phyloP scores from a whole-genome alignment of 1,284 basidiomycete species.

The Singerocomus inundabilis region DNA sequence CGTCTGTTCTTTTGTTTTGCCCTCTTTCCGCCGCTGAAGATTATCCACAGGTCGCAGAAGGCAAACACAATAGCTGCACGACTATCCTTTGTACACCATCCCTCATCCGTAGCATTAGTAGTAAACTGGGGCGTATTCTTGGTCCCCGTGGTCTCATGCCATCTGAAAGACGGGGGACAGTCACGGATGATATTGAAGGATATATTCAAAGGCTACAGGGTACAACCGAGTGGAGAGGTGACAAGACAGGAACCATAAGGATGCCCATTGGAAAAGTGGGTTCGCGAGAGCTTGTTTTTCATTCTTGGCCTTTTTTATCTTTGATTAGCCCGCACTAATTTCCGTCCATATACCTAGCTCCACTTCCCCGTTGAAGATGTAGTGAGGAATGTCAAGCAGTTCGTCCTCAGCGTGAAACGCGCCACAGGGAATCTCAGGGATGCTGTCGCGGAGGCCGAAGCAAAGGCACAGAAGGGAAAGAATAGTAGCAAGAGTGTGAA shows the following conservation, averaged over 20 bases:
- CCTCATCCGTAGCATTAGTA: conserved; percentile 77
- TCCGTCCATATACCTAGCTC: conserved; percentile 45
- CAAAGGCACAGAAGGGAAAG: conserved; percentile 37
- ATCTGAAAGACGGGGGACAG: conserved; percentile 89
- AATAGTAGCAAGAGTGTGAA: conserved; percentile 38
- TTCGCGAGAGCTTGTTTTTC: neutral
- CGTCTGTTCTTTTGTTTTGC: conserved; percentile 44
- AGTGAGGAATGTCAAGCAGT: conserved; percentile 76
- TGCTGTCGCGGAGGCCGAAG: conserved; percentile 30
- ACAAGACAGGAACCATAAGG: conserved; percentile 83
- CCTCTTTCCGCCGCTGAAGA: conserved; percentile 8
- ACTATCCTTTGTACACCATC: conserved; percentile 82
- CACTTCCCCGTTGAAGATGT: conserved; percentile 76
- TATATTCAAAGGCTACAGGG: conserved; percentile 82
- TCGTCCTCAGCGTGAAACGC: conserved; percentile 75
- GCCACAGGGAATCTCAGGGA: conserved; percentile 66
- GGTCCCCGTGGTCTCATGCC: conserved; percentile 97
- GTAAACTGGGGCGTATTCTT: conserved; percentile 82
- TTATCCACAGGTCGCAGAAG: conserved; percentile 58
- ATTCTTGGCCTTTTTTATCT: conserved; percentile 2
- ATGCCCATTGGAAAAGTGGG: conserved; percentile 71
- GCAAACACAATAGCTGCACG: conserved; percentile 63
- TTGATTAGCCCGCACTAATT: conserved; percentile 5
- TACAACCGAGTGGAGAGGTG: conserved; percentile 90
- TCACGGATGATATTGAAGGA: conserved; percentile 81